These are phyloP conservation scores for Claviceps capensis DNA, from an alignment of 2,329 filamentous ascomycete genomes.

Conservation along the genomic window DNA sequence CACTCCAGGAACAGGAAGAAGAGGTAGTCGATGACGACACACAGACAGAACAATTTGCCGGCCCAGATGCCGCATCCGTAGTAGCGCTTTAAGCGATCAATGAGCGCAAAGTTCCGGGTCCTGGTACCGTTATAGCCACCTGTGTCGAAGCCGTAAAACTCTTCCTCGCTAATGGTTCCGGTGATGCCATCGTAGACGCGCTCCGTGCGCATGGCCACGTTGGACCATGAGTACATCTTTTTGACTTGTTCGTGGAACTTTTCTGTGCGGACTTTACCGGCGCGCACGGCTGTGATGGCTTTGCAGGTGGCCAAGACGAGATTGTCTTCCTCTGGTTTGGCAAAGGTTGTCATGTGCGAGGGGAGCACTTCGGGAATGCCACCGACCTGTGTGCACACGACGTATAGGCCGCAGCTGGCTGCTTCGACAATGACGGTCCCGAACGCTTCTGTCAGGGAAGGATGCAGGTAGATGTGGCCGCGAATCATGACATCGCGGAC, in stretches of 20 bases:
- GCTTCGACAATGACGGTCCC: conserved; percentile 97
- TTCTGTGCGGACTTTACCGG: conserved; percentile 79
- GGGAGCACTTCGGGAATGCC: conserved; percentile 95
- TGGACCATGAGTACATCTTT: conserved; percentile 97
- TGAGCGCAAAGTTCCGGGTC: conserved; percentile 78
- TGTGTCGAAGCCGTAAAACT: conserved; percentile 75
- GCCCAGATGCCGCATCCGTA: conserved; percentile 98
- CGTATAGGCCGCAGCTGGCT: conserved; percentile 87
- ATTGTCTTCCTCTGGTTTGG: conserved; percentile 92
- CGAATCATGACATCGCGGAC: conserved; percentile 95
- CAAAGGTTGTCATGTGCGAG: conserved; percentile 93
- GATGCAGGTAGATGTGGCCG: conserved; percentile 92
- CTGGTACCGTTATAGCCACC: conserved; percentile 55
- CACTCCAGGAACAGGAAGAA: conserved; percentile 81
- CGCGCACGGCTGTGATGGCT: conserved; percentile 75
- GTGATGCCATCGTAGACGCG: conserved; percentile 90
- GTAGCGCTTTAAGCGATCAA: conserved; percentile 89
- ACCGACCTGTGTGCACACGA: conserved; percentile 91
- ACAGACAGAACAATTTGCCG: conserved; percentile 91
- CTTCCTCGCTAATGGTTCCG: conserved; percentile 69
- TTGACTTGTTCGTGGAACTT: conserved; percentile 94
- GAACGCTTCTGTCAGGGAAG: conserved; percentile 89
- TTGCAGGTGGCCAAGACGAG: conserved; percentile 78
- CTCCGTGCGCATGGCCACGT: conserved; percentile 87
- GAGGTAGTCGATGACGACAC: conserved; percentile 86